phyloP scores from a whole-genome alignment of 2,329 filamentous ascomycete species.

The Aspergillus clavatus region DNA sequence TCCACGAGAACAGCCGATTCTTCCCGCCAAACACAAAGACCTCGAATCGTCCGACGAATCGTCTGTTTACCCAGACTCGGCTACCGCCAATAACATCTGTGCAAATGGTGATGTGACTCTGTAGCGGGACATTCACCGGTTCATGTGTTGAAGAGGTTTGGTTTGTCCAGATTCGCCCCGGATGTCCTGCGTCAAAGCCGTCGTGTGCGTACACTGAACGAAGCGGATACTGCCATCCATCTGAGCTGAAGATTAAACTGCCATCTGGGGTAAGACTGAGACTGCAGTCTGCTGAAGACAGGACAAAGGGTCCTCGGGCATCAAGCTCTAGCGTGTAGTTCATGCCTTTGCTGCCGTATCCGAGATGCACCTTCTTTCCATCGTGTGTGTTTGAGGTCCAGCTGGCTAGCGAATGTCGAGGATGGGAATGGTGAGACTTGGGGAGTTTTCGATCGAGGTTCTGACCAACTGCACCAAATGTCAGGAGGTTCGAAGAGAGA shows the following conservation, averaged over 20 bases:
- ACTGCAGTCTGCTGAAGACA: conserved; percentile 42
- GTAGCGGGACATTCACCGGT: conserved; percentile 32
- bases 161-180: conserved; percentile 52
- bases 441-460: conserved; percentile 42
- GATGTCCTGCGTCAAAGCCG: conserved; percentile 45
- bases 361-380: conserved; percentile 30
- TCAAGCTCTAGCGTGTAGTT: conserved; percentile 52
- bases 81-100: conserved; percentile 46
- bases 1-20: conserved; percentile 51
- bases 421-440: background rate
- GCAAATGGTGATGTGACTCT: conserved; percentile 38
- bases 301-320: conserved; percentile 43
- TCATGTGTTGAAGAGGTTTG: conserved; percentile 44
- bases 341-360: conserved; percentile 50
- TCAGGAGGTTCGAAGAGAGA: conserved; percentile 40
- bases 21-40: conserved; percentile 52
- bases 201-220: conserved; percentile 42
- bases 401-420: conserved; percentile 26
- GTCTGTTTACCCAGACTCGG: conserved; percentile 46
- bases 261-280: conserved; percentile 36
- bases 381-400: conserved; percentile 35
- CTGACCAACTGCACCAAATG: conserved; percentile 42
- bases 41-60: conserved; percentile 49
- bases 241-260: conserved; percentile 41
- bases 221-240: conserved; percentile 47